A percentile compares a stretch with the other conserved stretches of the same genome.
phyloP scores from a whole-genome alignment of 331 rosid genomes.

The Acacia pycnantha region DNA sequence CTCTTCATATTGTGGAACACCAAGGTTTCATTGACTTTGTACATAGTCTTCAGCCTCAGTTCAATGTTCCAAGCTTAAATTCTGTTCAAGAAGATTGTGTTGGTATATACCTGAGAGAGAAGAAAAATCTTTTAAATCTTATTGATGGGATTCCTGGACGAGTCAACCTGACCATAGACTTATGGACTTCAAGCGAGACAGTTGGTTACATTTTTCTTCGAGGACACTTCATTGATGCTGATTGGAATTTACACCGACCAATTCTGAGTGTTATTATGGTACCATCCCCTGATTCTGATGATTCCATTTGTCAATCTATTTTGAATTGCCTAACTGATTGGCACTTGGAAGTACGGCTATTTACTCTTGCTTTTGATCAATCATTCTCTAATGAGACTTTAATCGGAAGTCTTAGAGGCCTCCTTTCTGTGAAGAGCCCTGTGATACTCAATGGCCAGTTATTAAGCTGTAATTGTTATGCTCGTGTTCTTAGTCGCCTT shows the following conservation, averaged over 20 bases:
- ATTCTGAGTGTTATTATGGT: constrained; percentile 68
- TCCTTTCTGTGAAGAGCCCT: constrained; percentile 68
- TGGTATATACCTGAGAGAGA: constrained; percentile 58
- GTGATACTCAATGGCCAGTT: constrained; percentile 78
- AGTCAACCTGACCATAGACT: constrained; percentile 79
- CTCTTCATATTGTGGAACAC: constrained; percentile 84
- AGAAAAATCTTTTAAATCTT: constrained; percentile 61
- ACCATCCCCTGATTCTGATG: constrained; percentile 61
- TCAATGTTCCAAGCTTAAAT: constrained; percentile 40
- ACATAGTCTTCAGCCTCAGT: constrained; percentile 76
- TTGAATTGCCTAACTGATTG: constrained; percentile 74
- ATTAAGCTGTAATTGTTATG: constrained; percentile 69
- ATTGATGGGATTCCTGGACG: constrained; percentile 66
- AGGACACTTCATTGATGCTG: constrained; percentile 82
- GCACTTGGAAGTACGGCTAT: constrained; percentile 70
- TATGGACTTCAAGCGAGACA: constrained; percentile 70
- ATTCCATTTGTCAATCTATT: constrained; percentile 57
- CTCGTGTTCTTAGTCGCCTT: constrained; percentile 73
- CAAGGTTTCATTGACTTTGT: constrained; percentile 66
- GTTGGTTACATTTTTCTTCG: constrained; percentile 65
- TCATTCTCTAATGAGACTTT: constrained; percentile 56
- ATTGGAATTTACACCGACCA: constrained; percentile 72
- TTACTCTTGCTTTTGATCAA: constrained; percentile 62
- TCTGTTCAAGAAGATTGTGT: constrained; percentile 58
- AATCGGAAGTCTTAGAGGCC: constrained; percentile 59